Evolutionary conservation across 805 yeast species (phyloP), one percentile per base, ranked within the genome.

Genomic region (Ogataea trehalophila): DNA sequence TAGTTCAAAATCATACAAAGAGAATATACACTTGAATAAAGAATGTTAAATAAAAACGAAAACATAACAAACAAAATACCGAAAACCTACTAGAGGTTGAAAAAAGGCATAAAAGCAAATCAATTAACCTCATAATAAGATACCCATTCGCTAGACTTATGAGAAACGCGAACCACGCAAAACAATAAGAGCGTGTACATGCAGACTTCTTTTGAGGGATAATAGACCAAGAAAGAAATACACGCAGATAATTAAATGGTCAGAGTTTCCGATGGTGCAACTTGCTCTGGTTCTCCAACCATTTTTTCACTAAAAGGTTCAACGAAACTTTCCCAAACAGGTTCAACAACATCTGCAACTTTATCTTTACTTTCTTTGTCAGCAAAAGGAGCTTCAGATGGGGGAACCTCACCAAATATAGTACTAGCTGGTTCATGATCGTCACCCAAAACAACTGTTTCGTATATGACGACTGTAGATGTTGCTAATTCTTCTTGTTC

Each of bases 361-460:
- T 16, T 35, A 2, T 31, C 52, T 23, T 47, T 51, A 26, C n/a
- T 22, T 44, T 20, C 42, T 4, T 29, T 45, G 34, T 4, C 41
- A 11, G 36, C 43, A 26, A 41, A 16, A 5, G 31, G 33, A n/a
- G 9, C 18, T 41, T 17, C 29, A 18, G 26, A 16, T 36, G 9
- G 16, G 17, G 45, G 41, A 17, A 29, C 15, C 8, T 37, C 31
- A 6, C 33, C 38, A 37, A 33, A 41, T 37, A 48, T 53, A 3
- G 59, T 57, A 33, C 50, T 47, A 13, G 51, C 46, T 8, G 56
- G 52, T 18, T 46, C 37, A 33, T 59, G 34, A 46, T 38, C 35
- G 51, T 55, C 43, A 44, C 47, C 44, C 46, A 49, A 40, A 13
- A 53, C 48, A 40, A 53, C 54, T 8, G 58, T 54, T 17, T 54